Conservation (phyloP, 2,329 filamentous ascomycete genomes). For the Blumeria graminis region DNA sequence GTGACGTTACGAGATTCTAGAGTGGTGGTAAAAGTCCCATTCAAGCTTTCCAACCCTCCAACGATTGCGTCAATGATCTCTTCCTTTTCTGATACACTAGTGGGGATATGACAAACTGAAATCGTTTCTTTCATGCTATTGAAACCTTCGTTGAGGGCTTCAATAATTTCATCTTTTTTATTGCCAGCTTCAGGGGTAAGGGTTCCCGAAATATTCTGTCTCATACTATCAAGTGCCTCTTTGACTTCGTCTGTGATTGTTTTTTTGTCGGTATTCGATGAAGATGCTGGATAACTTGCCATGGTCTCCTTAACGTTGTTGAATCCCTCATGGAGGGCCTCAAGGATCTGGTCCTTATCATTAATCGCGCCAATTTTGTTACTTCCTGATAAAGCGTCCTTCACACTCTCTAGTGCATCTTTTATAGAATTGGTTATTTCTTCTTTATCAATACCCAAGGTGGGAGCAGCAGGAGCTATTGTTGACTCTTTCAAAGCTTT, state of each 20-base stretch:
- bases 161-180: constrained; percentile 40
- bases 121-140: constrained; percentile 34
- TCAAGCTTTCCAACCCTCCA: constrained; percentile 35
- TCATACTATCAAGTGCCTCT: constrained; percentile 40
- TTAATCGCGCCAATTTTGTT: constrained; percentile 13
- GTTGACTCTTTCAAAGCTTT: constrained; percentile 31
- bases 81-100: background rate
- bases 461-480: constrained; percentile 52
- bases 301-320: constrained; percentile 35
- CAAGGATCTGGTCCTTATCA: constrained; percentile 40
- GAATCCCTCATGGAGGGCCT: constrained; percentile 51
- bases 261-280: constrained; percentile 35
- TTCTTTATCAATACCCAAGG: constrained; percentile 40
- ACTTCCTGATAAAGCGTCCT: background rate
- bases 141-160: constrained; percentile 37
- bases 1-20: constrained; percentile 21
- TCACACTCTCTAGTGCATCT: constrained; percentile 48
- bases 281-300: constrained; percentile 23
- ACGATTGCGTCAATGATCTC: constrained; percentile 24
- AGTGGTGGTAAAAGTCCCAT: constrained; percentile 28
- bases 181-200: constrained; percentile 15
- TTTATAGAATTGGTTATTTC: constrained; percentile 41
- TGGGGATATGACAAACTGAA: background rate
- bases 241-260: constrained; percentile 51
- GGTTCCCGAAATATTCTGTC: constrained; percentile 26